Evolutionary conservation across 495 filamentous ascomycete genomes (phyloP), one percentile per base, ranked within the genome.

Genomic region (Daldinia grandis): DNA sequence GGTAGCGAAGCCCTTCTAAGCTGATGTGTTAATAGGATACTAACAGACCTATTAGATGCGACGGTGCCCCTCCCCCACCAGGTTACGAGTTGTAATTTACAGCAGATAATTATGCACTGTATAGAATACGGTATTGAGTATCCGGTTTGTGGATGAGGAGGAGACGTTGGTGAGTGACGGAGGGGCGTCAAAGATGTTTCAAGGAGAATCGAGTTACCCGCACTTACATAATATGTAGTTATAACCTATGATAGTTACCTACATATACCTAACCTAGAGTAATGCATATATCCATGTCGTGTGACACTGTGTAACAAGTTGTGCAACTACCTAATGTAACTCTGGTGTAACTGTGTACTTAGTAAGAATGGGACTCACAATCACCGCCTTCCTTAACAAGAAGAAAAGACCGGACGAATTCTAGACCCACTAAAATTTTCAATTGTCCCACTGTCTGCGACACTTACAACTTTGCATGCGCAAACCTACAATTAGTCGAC

Each of bases 381-480:
- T 51, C 24, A 56, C 53, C 62, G 53, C 73, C 68, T 69, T 69
- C 30, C 1, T 35, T 51, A 58, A n/a, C 8, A 56, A 19, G 17
- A 3, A 4, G 19, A 56, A n/a, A 19, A 60, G 19, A 33, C 37
- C 51, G 70, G 74, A 73, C 59, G 66, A 77, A 68, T 55, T 21
- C 0, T 5, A 4, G 73, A 25, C 57, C 75, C 75, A 77, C 75
- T 74, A 76, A 77, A 77, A 70, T 67, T 77, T 77, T 77, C 62
- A 63, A 66, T 50, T 62, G 66, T 42, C 51, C 15, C 63, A 63
- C 31, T 47, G 9, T 47, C 24, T 28, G 21, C 15, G 40, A 33
- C 15, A 44, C 33, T 38, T 55, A n/a, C 14, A n/a, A 47, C 35
- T 58, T 42, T 19, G 12, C 25, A 28, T 59, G 27, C 55, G 71